Evolutionary conservation across 306 rosid species (phyloP).

Genomic region (Sindora glabra): DNA sequence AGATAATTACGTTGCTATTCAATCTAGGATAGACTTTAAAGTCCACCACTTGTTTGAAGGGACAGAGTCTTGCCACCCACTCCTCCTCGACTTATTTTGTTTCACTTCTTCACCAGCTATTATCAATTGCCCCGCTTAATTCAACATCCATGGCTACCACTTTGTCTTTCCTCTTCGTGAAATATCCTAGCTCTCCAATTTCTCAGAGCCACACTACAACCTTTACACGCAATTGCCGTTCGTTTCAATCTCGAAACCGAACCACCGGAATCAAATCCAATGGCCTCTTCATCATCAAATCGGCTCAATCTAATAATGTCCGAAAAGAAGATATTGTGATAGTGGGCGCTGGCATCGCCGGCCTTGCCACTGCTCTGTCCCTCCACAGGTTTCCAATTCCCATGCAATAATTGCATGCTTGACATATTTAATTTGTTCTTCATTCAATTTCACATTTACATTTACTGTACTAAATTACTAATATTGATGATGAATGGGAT

Average conservation of each 20-base stretch:
- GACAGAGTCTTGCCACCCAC: background rate
- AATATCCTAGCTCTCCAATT: slow-evolving; percentile 4
- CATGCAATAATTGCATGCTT: background rate
- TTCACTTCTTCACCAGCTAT: too few relatives aligned
- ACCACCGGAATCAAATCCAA: slow-evolving; percentile 3
- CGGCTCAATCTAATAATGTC: slow-evolving; percentile 26
- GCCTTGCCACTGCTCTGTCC: slow-evolving; percentile 47
- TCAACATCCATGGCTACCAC: slow-evolving; percentile 30
- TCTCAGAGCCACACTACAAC: slow-evolving; percentile 8
- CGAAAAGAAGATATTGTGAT: slow-evolving; percentile 34
- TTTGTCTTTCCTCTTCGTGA: slow-evolving; percentile 25
- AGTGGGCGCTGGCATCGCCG: slow-evolving; percentile 57
- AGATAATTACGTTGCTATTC: too few relatives aligned
- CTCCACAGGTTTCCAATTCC: slow-evolving; percentile 31
- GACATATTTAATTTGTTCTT: too few relatives aligned
- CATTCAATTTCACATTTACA: too few relatives aligned
- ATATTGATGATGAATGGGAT: too few relatives aligned
- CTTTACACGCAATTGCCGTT: background rate
- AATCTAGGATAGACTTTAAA: too few relatives aligned
- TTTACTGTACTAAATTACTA: too few relatives aligned
- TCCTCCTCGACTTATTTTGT: too few relatives aligned
- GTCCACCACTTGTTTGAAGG: slow-evolving; percentile 15
- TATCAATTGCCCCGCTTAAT: background rate
- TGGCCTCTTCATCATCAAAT: background rate
- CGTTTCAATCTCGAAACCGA: slow-evolving; percentile 13